Evolutionary conservation across 2,329 filamentous ascomycete genomes (phyloP).

Genomic region (Fusarium xyrophilum): DNA sequence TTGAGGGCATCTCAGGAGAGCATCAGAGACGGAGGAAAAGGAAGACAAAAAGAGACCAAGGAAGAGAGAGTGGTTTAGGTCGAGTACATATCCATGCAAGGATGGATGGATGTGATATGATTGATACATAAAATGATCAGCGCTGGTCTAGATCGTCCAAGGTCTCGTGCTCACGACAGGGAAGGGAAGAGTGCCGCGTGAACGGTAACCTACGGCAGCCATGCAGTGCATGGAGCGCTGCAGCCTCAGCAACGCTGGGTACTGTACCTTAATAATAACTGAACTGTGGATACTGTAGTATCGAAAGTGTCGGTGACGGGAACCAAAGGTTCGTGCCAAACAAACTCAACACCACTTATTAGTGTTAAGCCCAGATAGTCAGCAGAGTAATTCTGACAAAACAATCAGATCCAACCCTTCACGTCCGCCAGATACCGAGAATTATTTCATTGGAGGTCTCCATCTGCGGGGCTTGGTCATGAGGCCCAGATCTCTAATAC

Average conservation of each 20-base stretch:
- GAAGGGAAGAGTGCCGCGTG: neutral
- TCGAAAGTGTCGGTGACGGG: neutral
- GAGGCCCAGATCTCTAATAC: neutral
- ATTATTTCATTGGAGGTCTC: neutral
- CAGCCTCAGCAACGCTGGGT: neutral
- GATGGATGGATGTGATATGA: slow-evolving; percentile 12
- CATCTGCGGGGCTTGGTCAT: slow-evolving; percentile 10
- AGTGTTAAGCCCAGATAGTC: neutral
- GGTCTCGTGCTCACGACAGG: slow-evolving; percentile 21
- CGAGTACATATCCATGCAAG: neutral
- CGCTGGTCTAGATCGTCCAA: slow-evolving; percentile 23
- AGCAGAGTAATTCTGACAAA: neutral
- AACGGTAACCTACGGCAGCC: neutral
- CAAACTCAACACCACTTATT: neutral
- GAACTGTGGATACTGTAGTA: neutral
- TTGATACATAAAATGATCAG: slow-evolving; percentile 23
- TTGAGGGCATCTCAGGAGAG: neutral
- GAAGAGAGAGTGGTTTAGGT: neutral
- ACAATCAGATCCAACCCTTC: neutral
- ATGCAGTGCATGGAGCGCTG: neutral
- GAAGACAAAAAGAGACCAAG: neutral
- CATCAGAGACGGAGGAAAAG: neutral
- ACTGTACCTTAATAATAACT: neutral
- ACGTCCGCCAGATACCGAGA: neutral
- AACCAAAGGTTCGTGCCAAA: slow-evolving; percentile 2